Evolutionary conservation across 257 asterid species (phyloP).

Genomic region (Petunia axillaris): DNA sequence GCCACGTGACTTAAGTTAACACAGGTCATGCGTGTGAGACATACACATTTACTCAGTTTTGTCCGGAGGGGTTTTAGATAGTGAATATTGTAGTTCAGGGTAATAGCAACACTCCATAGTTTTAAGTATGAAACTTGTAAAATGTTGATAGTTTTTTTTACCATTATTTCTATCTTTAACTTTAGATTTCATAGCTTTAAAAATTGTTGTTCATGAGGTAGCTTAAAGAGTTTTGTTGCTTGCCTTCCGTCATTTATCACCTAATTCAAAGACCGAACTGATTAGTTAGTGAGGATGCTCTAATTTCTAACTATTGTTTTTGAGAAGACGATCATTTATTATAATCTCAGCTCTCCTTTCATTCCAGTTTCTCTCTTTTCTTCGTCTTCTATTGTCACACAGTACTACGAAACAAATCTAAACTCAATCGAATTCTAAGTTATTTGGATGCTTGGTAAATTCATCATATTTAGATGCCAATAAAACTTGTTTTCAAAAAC

Average conservation of each 20-base stretch:
- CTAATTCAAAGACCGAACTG: not conserved
- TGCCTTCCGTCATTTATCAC: not conserved
- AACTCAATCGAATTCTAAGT: not conserved
- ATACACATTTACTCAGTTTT: no score
- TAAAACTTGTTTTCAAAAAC: not conserved
- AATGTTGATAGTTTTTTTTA: no score
- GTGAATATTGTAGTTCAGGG: no score
- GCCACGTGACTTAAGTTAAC: no score
- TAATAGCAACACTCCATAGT: no score
- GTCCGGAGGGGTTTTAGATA: no score
- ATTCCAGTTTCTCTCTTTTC: constrained; percentile 13
- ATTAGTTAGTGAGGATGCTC: not conserved
- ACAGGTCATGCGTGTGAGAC: no score
- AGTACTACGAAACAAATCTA: not conserved
- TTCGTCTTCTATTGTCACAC: not conserved
- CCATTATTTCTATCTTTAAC: not conserved
- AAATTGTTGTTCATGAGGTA: not conserved
- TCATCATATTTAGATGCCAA: not conserved
- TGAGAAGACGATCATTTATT: not conserved
- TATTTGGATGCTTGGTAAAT: constrained; percentile 15
- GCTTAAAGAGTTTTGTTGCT: constrained; percentile 10
- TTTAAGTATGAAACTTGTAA: no score
- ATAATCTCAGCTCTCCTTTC: not conserved
- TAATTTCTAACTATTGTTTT: not conserved
- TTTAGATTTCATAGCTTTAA: not conserved